Evolutionary conservation across 495 filamentous ascomycete genomes (phyloP).

Genomic region (Penicillium cinerascens): DNA sequence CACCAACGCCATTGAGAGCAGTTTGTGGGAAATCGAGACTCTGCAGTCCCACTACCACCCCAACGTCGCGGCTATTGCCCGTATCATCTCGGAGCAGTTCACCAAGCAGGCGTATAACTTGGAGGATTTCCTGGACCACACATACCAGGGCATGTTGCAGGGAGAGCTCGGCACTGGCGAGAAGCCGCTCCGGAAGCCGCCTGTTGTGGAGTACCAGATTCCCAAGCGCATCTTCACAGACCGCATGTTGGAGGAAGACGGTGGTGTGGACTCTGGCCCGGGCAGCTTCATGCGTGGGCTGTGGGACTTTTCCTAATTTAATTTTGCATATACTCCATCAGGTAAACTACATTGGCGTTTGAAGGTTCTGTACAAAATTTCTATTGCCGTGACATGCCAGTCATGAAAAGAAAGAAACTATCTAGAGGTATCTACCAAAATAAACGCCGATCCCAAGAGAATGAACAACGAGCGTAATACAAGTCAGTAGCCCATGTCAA

Average conservation of each 20-base stretch:
- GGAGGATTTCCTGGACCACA: constrained; percentile 96
- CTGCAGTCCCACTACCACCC: constrained; percentile 94
- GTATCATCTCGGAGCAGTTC: constrained; percentile 95
- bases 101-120: constrained; percentile 89
- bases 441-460: not conserved
- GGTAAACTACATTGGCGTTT: not conserved
- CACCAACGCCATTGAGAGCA: constrained; percentile 85
- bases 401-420: not conserved
- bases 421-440: not conserved
- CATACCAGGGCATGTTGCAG: constrained; percentile 81
- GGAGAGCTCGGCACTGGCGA: constrained; percentile 62
- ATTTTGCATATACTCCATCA: not conserved
- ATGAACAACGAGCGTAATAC: not conserved
- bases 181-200: constrained; percentile 77
- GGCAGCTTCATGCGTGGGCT: constrained; percentile 37
- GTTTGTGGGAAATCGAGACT: constrained; percentile 89
- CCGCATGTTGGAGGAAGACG: constrained; percentile 42
- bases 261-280: constrained; percentile 39
- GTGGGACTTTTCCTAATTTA: constrained; percentile 35
- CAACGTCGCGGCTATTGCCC: constrained; percentile 89
- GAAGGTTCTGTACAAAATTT: not conserved
- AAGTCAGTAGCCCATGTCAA: not conserved
- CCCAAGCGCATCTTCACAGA: constrained; percentile 78
- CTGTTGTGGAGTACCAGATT: constrained; percentile 90
- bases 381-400: not conserved